Conservation (phyloP, 768 basidiomycete species). For the Russula earlei region DNA sequence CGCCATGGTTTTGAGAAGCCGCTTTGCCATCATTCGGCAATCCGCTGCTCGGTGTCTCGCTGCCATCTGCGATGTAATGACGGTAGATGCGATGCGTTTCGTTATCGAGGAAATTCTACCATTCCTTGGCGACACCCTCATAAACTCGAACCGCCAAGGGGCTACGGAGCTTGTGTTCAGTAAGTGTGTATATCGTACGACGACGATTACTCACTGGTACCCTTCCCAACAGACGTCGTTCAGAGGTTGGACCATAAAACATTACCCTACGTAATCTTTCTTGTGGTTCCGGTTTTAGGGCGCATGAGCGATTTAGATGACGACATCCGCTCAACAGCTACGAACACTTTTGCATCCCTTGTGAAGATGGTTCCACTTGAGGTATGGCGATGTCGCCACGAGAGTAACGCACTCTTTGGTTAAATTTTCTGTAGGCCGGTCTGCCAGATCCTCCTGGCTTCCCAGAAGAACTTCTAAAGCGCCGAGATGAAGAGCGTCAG, state of each 20-base stretch:
- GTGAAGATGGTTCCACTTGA: slow-evolving; percentile 99
- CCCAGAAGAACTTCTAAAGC: slow-evolving; percentile 76
- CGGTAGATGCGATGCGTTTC: slow-evolving; percentile 74
- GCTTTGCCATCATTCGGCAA: slow-evolving; percentile 84
- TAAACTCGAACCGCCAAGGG: slow-evolving; percentile 75
- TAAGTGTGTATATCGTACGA: slow-evolving; percentile 34
- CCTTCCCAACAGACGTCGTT: slow-evolving; percentile 63
- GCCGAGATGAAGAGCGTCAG: slow-evolving; percentile 78
- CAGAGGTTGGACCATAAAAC: slow-evolving; percentile 88
- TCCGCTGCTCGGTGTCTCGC: slow-evolving; percentile 82
- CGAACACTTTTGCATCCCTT: slow-evolving; percentile 94
- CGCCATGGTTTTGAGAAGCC: slow-evolving; percentile 68
- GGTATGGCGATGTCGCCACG: slow-evolving; percentile 35
- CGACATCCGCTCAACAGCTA: slow-evolving; percentile 84
- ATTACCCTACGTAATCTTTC: slow-evolving; percentile 91
- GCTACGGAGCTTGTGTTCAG: slow-evolving; percentile 86
- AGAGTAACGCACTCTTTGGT: background rate
- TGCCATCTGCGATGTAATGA: slow-evolving; percentile 80
- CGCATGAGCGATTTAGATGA: slow-evolving; percentile 95
- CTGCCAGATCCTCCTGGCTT: slow-evolving; percentile 95
- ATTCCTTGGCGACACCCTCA: slow-evolving; percentile 66
- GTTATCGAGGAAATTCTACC: slow-evolving; percentile 84
- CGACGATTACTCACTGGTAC: slow-evolving; percentile 14
- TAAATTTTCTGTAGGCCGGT: slow-evolving; percentile 47
- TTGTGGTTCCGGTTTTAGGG: slow-evolving; percentile 92